Conservation (phyloP, 2,329 filamentous ascomycete genomes). For the Talaromyces pinophilus region DNA sequence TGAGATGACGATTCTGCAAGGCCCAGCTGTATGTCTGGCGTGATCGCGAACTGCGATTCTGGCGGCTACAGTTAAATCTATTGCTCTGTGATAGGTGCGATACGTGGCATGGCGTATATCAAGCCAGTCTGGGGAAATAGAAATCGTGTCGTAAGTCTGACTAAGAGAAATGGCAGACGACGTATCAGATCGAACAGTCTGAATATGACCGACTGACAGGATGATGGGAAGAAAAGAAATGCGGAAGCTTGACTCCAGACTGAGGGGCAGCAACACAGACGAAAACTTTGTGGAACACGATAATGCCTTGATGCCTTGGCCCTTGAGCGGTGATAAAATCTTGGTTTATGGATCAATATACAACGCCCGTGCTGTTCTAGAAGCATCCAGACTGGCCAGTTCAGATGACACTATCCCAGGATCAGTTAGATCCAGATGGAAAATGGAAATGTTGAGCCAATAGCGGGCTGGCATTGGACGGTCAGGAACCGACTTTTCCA, state of each 20-base stretch:
- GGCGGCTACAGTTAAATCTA: conserved; percentile 12
- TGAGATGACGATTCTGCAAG: not conserved
- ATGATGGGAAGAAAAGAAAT: conserved; percentile 1
- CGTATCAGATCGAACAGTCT: not conserved
- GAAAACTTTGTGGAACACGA: conserved; percentile 15
- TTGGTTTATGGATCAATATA: not conserved
- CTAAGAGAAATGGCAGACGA: conserved; percentile 11
- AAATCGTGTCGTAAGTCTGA: not conserved
- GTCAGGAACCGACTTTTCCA: not conserved
- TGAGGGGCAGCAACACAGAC: conserved; percentile 8
- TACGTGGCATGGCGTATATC: not conserved
- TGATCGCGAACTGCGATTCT: conserved; percentile 16
- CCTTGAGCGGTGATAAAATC: not conserved
- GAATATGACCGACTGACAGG: not conserved
- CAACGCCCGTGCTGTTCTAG: not conserved
- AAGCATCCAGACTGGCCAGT: conserved; percentile 6
- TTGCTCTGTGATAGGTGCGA: not conserved
- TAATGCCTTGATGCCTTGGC: conserved; percentile 14
- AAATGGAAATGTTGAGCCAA: not conserved
- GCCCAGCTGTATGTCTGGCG: not conserved
- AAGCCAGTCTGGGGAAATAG: not conserved
- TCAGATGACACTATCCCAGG: not conserved
- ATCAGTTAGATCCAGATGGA: not conserved
- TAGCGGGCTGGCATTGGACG: not conserved
- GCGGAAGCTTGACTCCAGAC: conserved; percentile 5